Base-by-base conservation (phyloP, 345 rosid species). In the Carallia pectinifolia region DNA sequence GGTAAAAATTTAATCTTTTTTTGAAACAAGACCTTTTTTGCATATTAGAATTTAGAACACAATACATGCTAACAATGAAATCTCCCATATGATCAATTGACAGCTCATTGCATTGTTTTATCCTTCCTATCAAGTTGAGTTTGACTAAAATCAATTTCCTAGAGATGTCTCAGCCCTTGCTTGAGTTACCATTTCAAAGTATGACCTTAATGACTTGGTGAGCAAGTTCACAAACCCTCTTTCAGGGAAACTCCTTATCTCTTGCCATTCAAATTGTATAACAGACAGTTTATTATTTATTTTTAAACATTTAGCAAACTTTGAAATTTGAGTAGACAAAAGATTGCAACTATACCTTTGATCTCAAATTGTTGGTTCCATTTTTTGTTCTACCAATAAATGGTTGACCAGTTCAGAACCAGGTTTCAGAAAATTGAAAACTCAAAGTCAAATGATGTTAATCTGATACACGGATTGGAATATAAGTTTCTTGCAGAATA, bases 381-480 rank as follows among this genome's bases (percentile, higher is more conserved):
- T 27, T 56, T 44, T 44, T 44, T 12, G 10, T 44, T 44, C 50
- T 16, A 44, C 50, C 50, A 0, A 44, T 44, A 44, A 44, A 44
- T 44, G 50, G 50, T 44, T 44, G 50, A 44, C 50, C 50, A 44
- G 17, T 44, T 12, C 50, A 44, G 16, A 44, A 12, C 17, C 50
- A 44, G 31, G 60, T 9, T 8, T 3, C 23, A 27, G 31, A 56
- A 9, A 1, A 56, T 19, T 55, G 64, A 81, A 77, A 84, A 81
- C 63, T 71, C 70, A 80, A 36, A 72, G 78, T 81, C 83, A 79
- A 44, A 76, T 48, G 58, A 62, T 13, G 40, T n/a, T n/a, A 15
- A 55, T 17, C 67, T 16, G 64, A 16, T 8, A 48, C 79, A 73
- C 71, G 82, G 27, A 58, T 61, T 61, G 66, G 71, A 66, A 65